Percentiles rank a stretch among this genome's conserved stretches.
These are phyloP conservation scores for Liquidambar formosana DNA, from an alignment of 164 flowering plant genomes.

Conservation along the genomic window DNA sequence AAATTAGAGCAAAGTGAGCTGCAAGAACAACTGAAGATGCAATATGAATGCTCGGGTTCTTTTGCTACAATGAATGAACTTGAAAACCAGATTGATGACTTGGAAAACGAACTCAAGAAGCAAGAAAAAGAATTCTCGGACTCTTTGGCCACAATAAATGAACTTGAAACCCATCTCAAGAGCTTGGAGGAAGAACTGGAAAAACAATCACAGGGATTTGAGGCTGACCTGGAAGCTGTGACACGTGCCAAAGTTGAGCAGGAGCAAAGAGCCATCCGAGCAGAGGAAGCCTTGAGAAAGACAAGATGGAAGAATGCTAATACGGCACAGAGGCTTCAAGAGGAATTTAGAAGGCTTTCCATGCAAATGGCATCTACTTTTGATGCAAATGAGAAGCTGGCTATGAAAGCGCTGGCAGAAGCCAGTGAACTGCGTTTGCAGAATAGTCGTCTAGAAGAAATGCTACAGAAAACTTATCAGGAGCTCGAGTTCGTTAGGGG, in stretches of 20 bases:
- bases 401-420: slow-evolving; percentile 67
- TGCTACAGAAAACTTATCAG: slow-evolving; percentile 50
- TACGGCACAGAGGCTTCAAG: slow-evolving; percentile 83
- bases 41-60: slow-evolving; percentile 60
- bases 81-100: slow-evolving; percentile 46
- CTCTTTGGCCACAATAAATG: slow-evolving; percentile 42
- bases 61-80: slow-evolving; percentile 44
- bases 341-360: slow-evolving; percentile 74
- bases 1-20: slow-evolving; percentile 65
- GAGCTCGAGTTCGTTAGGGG: slow-evolving; percentile 50
- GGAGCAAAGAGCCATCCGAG: slow-evolving; percentile 86
- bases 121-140: slow-evolving; percentile 42
- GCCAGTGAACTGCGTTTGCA: slow-evolving; percentile 63
- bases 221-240: slow-evolving; percentile 66
- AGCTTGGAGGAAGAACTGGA: slow-evolving; percentile 67
- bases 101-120: slow-evolving; percentile 53
- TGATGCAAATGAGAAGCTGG: slow-evolving; percentile 79
- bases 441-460: slow-evolving; percentile 53
- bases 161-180: slow-evolving; percentile 57
- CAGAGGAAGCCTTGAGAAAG: slow-evolving; percentile 74
- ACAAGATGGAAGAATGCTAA: slow-evolving; percentile 69
- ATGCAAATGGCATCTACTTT: slow-evolving; percentile 79
- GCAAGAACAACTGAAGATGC: slow-evolving; percentile 71
- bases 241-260: slow-evolving; percentile 73
- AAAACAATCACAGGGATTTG: slow-evolving; percentile 58